Evolutionary conservation across 129 eudicot species (phyloP).

Genomic region (Glebionis coronaria): DNA sequence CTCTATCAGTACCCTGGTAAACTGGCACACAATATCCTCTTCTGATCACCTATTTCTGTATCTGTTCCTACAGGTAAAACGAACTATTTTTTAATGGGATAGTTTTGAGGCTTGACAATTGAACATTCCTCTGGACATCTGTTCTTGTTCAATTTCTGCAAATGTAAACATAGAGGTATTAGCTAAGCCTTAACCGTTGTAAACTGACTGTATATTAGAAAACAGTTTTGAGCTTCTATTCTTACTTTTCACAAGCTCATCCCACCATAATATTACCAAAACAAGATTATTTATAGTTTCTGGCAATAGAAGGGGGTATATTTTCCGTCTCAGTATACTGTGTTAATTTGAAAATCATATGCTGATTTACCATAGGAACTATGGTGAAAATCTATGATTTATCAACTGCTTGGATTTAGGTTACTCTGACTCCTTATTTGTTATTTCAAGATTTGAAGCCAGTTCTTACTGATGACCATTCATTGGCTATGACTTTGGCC

Average conservation of each 20-base stretch:
- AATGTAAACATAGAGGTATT: constrained; percentile 40
- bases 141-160: constrained; percentile 38
- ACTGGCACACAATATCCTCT: constrained; percentile 5
- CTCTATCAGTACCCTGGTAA: constrained; percentile 6
- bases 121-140: constrained; percentile 16
- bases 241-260: constrained; percentile 16
- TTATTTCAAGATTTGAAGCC: neutral
- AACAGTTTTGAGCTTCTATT: neutral
- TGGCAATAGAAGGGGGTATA: constrained; percentile 4
- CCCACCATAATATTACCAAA: constrained; percentile 25
- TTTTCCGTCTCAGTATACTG: neutral
- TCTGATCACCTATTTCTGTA: constrained; percentile 3
- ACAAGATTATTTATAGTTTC: neutral
- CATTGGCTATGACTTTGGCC: neutral
- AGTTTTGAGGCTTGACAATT: constrained; percentile 9
- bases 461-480: neutral
- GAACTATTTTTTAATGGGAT: constrained; percentile 57
- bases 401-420: constrained; percentile 7
- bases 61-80: constrained; percentile 29
- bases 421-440: neutral
- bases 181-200: constrained; percentile 32
- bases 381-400: neutral
- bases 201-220: constrained; percentile 11
- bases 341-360: neutral
- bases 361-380: neutral